A percentile compares a stretch with the other conserved stretches of the same genome.
These are phyloP conservation scores for Kurtzmaniella quercitrusa DNA, from an alignment of 1,139 yeast species.

Conservation along the genomic window DNA sequence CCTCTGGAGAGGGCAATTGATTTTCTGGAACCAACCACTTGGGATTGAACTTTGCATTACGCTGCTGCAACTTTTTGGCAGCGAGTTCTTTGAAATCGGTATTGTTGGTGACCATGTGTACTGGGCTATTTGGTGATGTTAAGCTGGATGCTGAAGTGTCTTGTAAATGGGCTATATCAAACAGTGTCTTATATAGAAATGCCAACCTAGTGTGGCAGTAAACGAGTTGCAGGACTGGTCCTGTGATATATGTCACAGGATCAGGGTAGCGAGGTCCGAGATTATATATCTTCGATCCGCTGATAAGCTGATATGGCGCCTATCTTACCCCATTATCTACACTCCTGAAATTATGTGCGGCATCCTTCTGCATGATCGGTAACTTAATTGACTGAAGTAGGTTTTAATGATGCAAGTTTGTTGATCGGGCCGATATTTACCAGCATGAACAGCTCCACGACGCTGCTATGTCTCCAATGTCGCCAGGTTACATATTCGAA, in stretches of 20 bases:
- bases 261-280: conserved; percentile 1
- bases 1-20: conserved; percentile 22
- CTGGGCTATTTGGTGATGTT: background rate
- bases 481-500: no score
- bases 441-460: no score
- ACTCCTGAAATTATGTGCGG: background rate
- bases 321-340: background rate
- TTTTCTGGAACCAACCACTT: conserved; percentile 38
- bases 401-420: no score
- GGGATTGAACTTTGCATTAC: conserved; percentile 31
- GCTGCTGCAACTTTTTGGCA: conserved; percentile 24
- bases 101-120: background rate
- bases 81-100: conserved; percentile 28
- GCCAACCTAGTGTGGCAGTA: background rate
- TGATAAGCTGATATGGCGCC: background rate
- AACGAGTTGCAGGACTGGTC: background rate
- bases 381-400: no score
- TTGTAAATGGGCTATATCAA: no score
- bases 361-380: background rate
- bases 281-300: background rate
- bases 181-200: background rate
- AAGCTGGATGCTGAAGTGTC: no score
- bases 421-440: no score
- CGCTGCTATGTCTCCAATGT: no score
- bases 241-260: conserved; percentile 1